Percentiles rank a stretch among this genome's conserved stretches.
These are phyloP conservation scores for Cladosporium sp. DNA, from an alignment of 2,329 filamentous ascomycete genomes.

Conservation along the genomic window DNA sequence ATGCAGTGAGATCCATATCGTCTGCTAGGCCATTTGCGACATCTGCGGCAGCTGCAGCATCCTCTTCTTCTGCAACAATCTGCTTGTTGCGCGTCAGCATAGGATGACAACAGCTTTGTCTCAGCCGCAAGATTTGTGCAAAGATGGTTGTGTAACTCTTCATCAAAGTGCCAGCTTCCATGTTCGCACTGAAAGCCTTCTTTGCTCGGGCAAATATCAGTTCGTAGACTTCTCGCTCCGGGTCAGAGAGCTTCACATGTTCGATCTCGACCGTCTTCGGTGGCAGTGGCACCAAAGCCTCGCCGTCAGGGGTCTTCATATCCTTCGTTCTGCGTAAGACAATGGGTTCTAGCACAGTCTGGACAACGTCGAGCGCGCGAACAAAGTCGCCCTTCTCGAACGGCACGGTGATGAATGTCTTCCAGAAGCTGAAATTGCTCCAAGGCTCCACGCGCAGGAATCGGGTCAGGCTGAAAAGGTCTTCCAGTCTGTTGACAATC, in stretches of 20 bases:
- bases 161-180: conserved; percentile 86
- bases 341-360: conserved; percentile 92
- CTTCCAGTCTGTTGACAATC: conserved; percentile 92
- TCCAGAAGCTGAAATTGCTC: conserved; percentile 99
- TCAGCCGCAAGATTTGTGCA: conserved; percentile 85
- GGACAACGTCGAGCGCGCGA: conserved; percentile 88
- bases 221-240: conserved; percentile 87
- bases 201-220: conserved; percentile 81
- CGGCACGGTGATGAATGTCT: conserved; percentile 94
- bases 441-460: conserved; percentile 94
- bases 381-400: conserved; percentile 96
- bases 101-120: conserved; percentile 92
- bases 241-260: conserved; percentile 73
- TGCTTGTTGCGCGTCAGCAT: conserved; percentile 78
- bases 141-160: conserved; percentile 97
- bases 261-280: conserved; percentile 78
- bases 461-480: conserved; percentile 85
- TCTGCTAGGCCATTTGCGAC: conserved; percentile 76
- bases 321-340: conserved; percentile 93
- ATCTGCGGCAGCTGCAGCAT: conserved; percentile 71
- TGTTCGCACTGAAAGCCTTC: conserved; percentile 74
- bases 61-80: conserved; percentile 80
- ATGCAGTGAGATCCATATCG: conserved; percentile 86
- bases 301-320: conserved; percentile 89
- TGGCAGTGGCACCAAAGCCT: conserved; percentile 74